Evolutionary conservation across 768 basidiomycete species (phyloP), one percentile per base, ranked within the genome.

Genomic region (Pilatotrama ljubarskyi): DNA sequence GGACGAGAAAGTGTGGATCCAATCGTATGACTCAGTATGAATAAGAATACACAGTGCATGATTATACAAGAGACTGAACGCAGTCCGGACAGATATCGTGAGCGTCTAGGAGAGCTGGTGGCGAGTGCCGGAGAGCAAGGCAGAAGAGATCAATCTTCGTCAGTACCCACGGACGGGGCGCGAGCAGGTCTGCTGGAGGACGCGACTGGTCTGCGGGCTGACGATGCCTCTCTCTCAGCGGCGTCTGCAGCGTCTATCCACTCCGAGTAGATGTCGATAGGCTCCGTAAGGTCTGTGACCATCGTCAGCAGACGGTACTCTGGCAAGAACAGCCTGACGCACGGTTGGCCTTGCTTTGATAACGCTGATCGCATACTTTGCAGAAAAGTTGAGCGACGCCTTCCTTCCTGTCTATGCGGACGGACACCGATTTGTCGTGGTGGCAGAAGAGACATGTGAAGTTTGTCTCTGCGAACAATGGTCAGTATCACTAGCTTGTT

Each of bases 201-300:
- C 25, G 78, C 80, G 36, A 72, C 75, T 2, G 83, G 79, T 42
- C 86, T 82, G 38, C 84, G 83, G 35, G 76, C 70, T 24, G 76
- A 68, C 4, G 79, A 78, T 17, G 82, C 83, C 49, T 88, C 84
- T 59, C 78, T 82, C 70, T 91, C 87, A 35, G 90, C 91, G 9
- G 88, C 87, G 70, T 93, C 91, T 6, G 90, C 89, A 49, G 91
- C 91, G 70, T 93, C 91, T 63, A 93, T 91, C 92, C 92, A 94
- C 70, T 92, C 90, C 7, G 91, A 92, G 71, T 93, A 94, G 29
- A 94, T 90, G 72, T 94, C 92, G 57, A 94, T 85, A 15, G 92
- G 84, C 65, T 93, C 92, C 1, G 91, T 92, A 52, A 94, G 78
- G 72, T 94, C 92, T 95, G 70, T 51, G 61, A 49, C 26, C 32